Evolutionary conservation across 768 basidiomycete genomes (phyloP).

Genomic region (Ephemerocybe angulata): DNA sequence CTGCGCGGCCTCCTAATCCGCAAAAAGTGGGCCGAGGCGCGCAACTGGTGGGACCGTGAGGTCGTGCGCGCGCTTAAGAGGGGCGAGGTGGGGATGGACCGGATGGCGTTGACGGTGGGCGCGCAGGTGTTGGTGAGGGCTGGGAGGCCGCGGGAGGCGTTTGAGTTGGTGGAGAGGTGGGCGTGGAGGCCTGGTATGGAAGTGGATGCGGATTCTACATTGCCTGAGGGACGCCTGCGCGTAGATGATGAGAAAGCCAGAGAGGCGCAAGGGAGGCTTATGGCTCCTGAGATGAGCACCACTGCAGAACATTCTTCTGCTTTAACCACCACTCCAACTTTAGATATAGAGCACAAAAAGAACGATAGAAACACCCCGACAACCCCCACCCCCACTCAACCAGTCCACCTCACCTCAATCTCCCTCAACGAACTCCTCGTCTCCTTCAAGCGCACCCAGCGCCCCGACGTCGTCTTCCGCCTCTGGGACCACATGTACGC

Average conservation of each 20-base stretch:
- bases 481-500: constrained; percentile 65
- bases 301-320: too few relatives aligned
- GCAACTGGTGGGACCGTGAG: background rate
- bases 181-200: constrained; percentile 10
- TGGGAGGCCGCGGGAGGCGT: constrained; percentile 43
- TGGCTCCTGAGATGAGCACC: too few relatives aligned
- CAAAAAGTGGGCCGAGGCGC: constrained; percentile 26
- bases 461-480: constrained; percentile 61
- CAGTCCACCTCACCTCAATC: constrained; percentile 15
- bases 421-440: constrained; percentile 22
- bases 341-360: too few relatives aligned
- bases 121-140: constrained; percentile 45
- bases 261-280: too few relatives aligned
- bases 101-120: constrained; percentile 46
- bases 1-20: constrained; percentile 51
- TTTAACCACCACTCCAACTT: too few relatives aligned
- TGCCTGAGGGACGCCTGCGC: background rate
- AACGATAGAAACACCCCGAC: constrained; percentile 7
- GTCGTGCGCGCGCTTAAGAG: constrained; percentile 9
- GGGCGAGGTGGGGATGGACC: constrained; percentile 33
- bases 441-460: constrained; percentile 44
- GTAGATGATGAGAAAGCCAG: too few relatives aligned
- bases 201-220: too few relatives aligned
- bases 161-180: constrained; percentile 46
- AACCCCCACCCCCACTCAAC: background rate